Evolutionary conservation across 768 basidiomycete genomes (phyloP).

Genomic region (Trametes gibbosa): DNA sequence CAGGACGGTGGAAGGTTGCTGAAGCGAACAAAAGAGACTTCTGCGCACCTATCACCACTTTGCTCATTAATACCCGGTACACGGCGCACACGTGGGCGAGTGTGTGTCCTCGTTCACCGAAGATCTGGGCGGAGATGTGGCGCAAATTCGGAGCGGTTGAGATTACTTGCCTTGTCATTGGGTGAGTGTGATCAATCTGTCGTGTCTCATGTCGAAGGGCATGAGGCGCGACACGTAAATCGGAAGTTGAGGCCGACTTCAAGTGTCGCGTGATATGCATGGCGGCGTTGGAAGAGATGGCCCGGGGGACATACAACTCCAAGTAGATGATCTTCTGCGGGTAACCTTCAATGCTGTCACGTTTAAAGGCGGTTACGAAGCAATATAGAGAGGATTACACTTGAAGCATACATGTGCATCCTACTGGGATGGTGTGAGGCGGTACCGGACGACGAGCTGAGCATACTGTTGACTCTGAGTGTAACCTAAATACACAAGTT

Average conservation of each 20-base stretch:
- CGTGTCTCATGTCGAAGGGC: background rate
- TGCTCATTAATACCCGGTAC: background rate
- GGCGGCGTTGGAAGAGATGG: too few relatives aligned
- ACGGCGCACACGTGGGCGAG: background rate
- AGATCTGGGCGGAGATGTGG: background rate
- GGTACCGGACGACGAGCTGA: too few relatives aligned
- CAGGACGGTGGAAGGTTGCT: background rate
- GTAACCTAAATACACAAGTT: too few relatives aligned
- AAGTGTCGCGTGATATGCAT: too few relatives aligned
- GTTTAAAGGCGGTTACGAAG: too few relatives aligned
- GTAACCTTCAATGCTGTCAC: too few relatives aligned
- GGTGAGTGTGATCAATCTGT: background rate
- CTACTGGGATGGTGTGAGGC: too few relatives aligned
- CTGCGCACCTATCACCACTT: background rate
- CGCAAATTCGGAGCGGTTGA: background rate
- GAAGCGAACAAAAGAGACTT: background rate
- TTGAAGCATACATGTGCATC: too few relatives aligned
- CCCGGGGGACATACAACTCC: too few relatives aligned
- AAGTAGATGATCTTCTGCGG: too few relatives aligned
- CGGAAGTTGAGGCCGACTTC: background rate
- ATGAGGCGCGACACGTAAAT: background rate
- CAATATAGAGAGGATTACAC: too few relatives aligned
- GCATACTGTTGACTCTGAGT: too few relatives aligned
- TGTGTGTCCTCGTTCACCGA: background rate
- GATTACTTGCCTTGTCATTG: background rate